Evolutionary conservation across 2,329 filamentous ascomycete genomes (phyloP), one percentile per base, ranked within the genome.

Genomic region (Fusarium virguliforme): DNA sequence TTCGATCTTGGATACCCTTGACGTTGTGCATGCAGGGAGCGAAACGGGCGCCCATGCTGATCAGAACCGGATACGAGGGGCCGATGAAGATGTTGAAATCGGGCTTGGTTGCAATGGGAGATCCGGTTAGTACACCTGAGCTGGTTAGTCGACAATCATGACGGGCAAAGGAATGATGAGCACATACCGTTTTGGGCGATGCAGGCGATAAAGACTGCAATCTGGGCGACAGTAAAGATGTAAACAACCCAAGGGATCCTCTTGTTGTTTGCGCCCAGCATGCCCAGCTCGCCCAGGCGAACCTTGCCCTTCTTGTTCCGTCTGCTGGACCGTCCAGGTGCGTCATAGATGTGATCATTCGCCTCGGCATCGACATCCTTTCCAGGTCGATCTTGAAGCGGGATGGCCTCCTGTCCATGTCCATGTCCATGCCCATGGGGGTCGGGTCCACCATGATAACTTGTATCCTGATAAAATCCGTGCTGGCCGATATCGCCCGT

Each of bases 71-170:
- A 2, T 91, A 89, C 6, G 95, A 97, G 1, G 96, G 96, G 0
- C 96, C 96, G 77, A 99, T 97, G 94, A 99, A 97, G 64, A 93
- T 92, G 82, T 98, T 99, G 84, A 99, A 97, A 15, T 87, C 87
- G 2, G 96, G 96, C 62, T 95, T 89, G 58, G 90, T 95, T 83
- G 90, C 88, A 77, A 94, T 94, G 22, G 92, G 88, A 26, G 92
- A 91, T 60, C 92, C 92, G 1, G 95, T 98, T 32, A 95, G 83
- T 73, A 92, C 86, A 58, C 87, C 92, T 94, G 70, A 46, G 46
- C n/a, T 18, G 40, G 65, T 63, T 32, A 69, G 72, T 70, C 57
- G 64, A 64, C 28, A 26, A 41, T 41, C 34, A 35, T 15, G 13
- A n/a, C 10, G 18, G 22, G 18, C 37, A 30, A 4, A 8, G 4